Percentiles rank a stretch among this genome's conserved stretches.
phyloP scores from a whole-genome alignment of 495 filamentous ascomycete genomes.

The Glonium stellatum region DNA sequence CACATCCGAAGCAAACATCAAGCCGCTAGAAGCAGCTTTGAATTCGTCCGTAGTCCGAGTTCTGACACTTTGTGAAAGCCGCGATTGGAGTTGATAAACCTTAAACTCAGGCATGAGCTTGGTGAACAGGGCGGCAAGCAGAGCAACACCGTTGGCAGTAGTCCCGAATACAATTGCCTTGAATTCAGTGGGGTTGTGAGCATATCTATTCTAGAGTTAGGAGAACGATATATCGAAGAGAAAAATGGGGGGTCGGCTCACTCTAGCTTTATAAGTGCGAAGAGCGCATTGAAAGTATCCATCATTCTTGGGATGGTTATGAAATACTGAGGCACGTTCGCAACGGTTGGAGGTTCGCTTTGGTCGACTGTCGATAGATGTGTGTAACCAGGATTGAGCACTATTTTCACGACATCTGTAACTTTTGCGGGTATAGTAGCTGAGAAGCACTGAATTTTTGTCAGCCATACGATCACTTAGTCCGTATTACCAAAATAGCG shows the following conservation, averaged over 20 bases:
- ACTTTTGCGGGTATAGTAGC: slow-evolving; percentile 61
- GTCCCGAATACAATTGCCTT: slow-evolving; percentile 67
- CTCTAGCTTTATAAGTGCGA: slow-evolving; percentile 20
- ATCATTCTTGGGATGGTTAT: slow-evolving; percentile 45
- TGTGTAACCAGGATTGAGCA: slow-evolving; percentile 50
- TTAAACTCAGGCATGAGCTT: slow-evolving; percentile 39
- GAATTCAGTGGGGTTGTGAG: slow-evolving; percentile 37
- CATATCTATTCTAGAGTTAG: slow-evolving; percentile 11
- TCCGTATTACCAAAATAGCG: no score
- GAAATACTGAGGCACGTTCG: slow-evolving; percentile 54
- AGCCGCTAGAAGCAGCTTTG: slow-evolving; percentile 47
- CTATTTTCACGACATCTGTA: slow-evolving; percentile 51
- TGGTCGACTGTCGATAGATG: slow-evolving; percentile 56
- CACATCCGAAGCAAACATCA: slow-evolving; percentile 64
- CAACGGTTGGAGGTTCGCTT: slow-evolving; percentile 55
- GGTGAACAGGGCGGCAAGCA: slow-evolving; percentile 46
- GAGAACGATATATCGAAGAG: background rate
- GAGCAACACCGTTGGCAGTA: slow-evolving; percentile 56
- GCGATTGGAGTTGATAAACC: slow-evolving; percentile 54
- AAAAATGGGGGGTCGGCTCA: background rate
- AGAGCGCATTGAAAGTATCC: slow-evolving; percentile 47
- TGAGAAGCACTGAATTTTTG: slow-evolving; percentile 46
- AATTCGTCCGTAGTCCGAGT: slow-evolving; percentile 55
- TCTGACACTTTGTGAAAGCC: slow-evolving; percentile 51
- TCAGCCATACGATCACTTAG: no score